Evolutionary conservation across 768 basidiomycete genomes (phyloP).

Genomic region (Xerocomus brunneocitrinus): DNA sequence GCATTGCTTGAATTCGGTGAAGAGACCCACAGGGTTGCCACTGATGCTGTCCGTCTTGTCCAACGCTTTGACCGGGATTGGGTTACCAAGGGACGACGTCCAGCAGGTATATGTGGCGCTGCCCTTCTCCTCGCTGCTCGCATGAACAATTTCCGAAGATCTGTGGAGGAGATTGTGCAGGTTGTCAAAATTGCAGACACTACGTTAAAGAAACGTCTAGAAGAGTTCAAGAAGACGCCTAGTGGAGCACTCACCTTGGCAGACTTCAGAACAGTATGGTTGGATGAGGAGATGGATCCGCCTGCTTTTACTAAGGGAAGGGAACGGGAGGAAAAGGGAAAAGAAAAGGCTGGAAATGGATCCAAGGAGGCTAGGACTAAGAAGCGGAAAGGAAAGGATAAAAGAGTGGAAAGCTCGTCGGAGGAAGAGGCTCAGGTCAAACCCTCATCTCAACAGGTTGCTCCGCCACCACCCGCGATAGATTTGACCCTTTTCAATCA

Average conservation of each 20-base stretch:
- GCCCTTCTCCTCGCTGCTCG: constrained; percentile 91
- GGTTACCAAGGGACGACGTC: constrained; percentile 93
- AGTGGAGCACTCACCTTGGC: constrained; percentile 81
- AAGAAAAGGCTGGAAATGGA: constrained; percentile 35
- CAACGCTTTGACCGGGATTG: constrained; percentile 94
- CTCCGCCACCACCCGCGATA: constrained; percentile 31
- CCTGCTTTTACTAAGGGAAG: constrained; percentile 80
- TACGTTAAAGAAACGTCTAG: constrained; percentile 87
- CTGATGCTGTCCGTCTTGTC: constrained; percentile 90
- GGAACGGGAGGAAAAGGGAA: constrained; percentile 61
- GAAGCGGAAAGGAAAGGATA: constrained; percentile 36
- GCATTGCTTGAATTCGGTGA: constrained; percentile 94
- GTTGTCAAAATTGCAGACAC: constrained; percentile 99
- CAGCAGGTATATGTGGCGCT: constrained; percentile 96
- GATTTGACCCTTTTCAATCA: constrained; percentile 59
- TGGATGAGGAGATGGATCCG: constrained; percentile 89
- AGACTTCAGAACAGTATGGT: constrained; percentile 87
- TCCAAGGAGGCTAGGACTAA: constrained; percentile 24
- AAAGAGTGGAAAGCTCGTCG: constrained; percentile 38
- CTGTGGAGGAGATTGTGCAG: constrained; percentile 93
- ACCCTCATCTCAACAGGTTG: constrained; percentile 12
- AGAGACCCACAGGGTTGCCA: constrained; percentile 85
- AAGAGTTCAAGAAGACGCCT: constrained; percentile 90
- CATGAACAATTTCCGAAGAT: constrained; percentile 96
- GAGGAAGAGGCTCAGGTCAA: constrained; percentile 24